A percentile compares a stretch with the other conserved stretches of the same genome.
phyloP scores from a whole-genome alignment of 495 filamentous ascomycete genomes.

The Xylaria grammica region DNA sequence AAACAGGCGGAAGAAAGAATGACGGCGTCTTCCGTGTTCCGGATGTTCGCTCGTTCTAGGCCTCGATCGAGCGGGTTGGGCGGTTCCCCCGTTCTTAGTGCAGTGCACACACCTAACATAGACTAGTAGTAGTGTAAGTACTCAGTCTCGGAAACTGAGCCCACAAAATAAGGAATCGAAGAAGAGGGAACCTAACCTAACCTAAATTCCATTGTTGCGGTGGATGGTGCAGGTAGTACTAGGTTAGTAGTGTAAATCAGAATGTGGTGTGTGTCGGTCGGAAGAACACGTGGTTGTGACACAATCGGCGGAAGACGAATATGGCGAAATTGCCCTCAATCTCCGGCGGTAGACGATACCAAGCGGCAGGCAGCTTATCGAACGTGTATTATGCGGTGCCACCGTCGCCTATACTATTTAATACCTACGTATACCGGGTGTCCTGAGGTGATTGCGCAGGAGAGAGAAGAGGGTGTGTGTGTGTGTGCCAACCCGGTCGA shows the following conservation, averaged over 20 bases:
- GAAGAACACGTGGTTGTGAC: slow-evolving; percentile 15
- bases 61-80: not conserved
- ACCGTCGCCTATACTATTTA: too few relatives aligned
- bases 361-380: too few relatives aligned
- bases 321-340: slow-evolving; percentile 2
- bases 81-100: not conserved
- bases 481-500: not conserved
- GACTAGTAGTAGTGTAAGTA: not conserved
- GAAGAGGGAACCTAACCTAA: not conserved
- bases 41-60: not conserved
- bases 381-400: too few relatives aligned
- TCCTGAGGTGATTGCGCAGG: slow-evolving; percentile 4
- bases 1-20: not conserved
- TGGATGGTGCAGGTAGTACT: too few relatives aligned
- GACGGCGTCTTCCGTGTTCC: slow-evolving; percentile 4
- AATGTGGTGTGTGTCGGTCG: too few relatives aligned
- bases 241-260: too few relatives aligned
- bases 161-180: not conserved
- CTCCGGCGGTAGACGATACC: not conserved
- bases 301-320: not conserved
- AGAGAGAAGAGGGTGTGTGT: not conserved
- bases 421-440: too few relatives aligned
- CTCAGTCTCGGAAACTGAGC: too few relatives aligned
- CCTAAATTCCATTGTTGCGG: too few relatives aligned
- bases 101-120: not conserved